These are phyloP conservation scores for Xylogone sp. DNA, from an alignment of 2,329 filamentous ascomycete genomes.

Conservation along the genomic window DNA sequence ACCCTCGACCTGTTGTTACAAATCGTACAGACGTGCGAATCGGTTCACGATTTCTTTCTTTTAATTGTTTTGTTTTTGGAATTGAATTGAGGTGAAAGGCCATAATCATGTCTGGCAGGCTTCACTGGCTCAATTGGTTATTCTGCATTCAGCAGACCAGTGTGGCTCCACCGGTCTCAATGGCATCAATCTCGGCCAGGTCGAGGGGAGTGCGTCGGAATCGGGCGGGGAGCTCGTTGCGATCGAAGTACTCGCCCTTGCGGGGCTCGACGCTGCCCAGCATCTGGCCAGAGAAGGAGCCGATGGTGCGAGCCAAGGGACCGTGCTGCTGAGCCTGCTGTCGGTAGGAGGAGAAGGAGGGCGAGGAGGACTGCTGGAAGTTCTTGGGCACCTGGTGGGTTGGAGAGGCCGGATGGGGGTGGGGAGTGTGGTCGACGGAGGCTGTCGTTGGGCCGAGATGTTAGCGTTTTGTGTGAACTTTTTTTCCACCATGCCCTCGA, in stretches of 20 bases:
- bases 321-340: conserved; percentile 57
- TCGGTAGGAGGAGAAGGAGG: conserved; percentile 56
- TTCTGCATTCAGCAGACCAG: conserved; percentile 41
- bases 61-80: no score
- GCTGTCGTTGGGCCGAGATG: conserved; percentile 33
- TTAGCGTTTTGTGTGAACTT: no score
- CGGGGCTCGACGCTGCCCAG: conserved; percentile 70
- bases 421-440: conserved; percentile 52
- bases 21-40: neutral
- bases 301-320: conserved; percentile 38
- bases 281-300: conserved; percentile 50
- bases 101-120: no score
- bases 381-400: conserved; percentile 49
- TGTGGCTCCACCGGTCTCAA: conserved; percentile 88
- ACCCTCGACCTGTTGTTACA: neutral
- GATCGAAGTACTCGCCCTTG: conserved; percentile 79
- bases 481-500: no score
- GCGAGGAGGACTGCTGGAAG: conserved; percentile 38
- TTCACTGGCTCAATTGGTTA: no score
- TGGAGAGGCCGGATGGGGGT: conserved; percentile 53
- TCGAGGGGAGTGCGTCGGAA: conserved; percentile 76
- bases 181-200: conserved; percentile 85
- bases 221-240: conserved; percentile 78
- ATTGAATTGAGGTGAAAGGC: no score
- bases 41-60: no score